Evolutionary conservation across 306 rosid genomes (phyloP), one percentile per base, ranked within the genome.

Genomic region (Vicia sativa): DNA sequence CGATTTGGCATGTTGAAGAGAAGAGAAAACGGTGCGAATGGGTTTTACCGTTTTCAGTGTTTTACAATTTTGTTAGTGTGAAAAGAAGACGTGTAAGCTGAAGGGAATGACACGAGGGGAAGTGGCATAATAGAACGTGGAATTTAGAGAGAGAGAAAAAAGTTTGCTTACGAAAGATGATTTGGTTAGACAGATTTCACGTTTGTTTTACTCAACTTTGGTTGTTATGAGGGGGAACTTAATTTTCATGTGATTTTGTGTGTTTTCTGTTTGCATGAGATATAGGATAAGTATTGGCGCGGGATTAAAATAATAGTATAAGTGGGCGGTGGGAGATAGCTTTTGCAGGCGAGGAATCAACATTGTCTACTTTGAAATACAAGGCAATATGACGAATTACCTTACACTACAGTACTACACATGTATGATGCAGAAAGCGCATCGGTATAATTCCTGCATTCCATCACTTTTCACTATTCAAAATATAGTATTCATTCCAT

Each of bases 31-130:
- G 60, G 74, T 64, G 34, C 26, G 38, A 77, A 70, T 56, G 75
- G 76, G 81, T 31, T 69, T 60, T 19, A 34, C 38, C 9, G 9
- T 6, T 34, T 7, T 34, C 38, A 10, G 58, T 52, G 31, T 52
- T 19, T 19, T 50, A 19, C n/a, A 38, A 61, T 62, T 62, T 58
- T 50, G 14, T 34, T 59, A 55, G 61, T 34, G 60, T 10, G 9
- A 39, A 37, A 67, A 38, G 73, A 62, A 75, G 19, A 86, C 87
- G 85, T 84, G 89, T 86, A 78, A 25, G 68, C 4, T 5, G 65
- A 34, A 21, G 68, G 41, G 29, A 38, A 2, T 69, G 81, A 74
- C 87, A 88, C 91, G 89, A 62, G 7, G 66, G 19, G 26, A 3
- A 0, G 38, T 21, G 48, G 18, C 25, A 12, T 34, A 63, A 15